These are phyloP conservation scores for Camellia lanceoleosa DNA, from an alignment of 148 eudicot species.

Conservation along the genomic window DNA sequence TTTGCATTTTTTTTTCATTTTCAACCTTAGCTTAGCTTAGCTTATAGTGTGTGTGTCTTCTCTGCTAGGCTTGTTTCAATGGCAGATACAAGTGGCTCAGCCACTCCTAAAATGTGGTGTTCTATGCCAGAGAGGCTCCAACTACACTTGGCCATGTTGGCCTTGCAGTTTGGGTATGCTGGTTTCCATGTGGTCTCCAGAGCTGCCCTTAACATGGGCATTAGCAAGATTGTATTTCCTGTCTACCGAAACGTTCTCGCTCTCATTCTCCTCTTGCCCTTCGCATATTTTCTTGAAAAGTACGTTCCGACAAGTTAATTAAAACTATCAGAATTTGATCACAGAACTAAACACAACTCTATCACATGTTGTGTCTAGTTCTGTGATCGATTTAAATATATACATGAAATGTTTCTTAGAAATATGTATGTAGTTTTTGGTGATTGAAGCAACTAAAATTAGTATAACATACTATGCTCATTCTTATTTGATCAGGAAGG, in stretches of 20 bases:
- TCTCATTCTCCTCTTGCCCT: conserved; percentile 71
- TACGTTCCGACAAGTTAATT: conserved; percentile 18
- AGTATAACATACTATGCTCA: background rate
- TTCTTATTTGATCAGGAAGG: conserved; percentile 54
- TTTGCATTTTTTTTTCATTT: background rate
- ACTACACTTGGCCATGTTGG: conserved; percentile 79
- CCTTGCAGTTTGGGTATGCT: conserved; percentile 89
- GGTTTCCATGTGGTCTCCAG: conserved; percentile 97
- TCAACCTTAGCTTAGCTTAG: too few relatives aligned
- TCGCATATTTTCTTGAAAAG: conserved; percentile 95
- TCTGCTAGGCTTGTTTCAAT: conserved; percentile 22
- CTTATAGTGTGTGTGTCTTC: too few relatives aligned
- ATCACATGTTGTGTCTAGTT: too few relatives aligned
- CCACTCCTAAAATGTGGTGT: conserved; percentile 45
- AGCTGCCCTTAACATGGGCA: conserved; percentile 97
- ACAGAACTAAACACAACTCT: too few relatives aligned
- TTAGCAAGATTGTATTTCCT: conserved; percentile 90
- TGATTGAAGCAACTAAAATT: background rate
- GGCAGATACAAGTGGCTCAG: conserved; percentile 51
- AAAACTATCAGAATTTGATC: background rate
- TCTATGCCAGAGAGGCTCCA: conserved; percentile 79
- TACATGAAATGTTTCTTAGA: too few relatives aligned
- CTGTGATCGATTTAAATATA: too few relatives aligned
- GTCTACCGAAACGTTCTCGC: conserved; percentile 95
- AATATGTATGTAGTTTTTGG: too few relatives aligned